These are phyloP conservation scores for Fragilariopsis cylindrus DNA, from an alignment of 108 stramenopile genomes.

Conservation along the genomic window DNA sequence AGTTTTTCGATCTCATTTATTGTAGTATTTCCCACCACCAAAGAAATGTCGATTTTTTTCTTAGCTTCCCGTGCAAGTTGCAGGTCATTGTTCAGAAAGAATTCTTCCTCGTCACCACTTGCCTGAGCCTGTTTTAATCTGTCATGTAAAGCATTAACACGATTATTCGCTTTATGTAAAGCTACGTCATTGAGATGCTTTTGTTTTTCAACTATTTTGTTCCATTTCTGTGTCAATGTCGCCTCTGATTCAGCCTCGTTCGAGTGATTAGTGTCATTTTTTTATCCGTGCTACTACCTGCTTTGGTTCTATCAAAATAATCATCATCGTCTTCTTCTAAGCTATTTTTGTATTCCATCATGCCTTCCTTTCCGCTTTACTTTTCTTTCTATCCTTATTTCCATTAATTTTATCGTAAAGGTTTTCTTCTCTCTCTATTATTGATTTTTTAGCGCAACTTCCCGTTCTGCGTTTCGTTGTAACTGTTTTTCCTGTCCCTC, in stretches of 20 bases:
- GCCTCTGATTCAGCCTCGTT: conserved; percentile 44
- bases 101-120: conserved; percentile 60
- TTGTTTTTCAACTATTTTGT: conserved; percentile 12
- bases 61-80: conserved; percentile 53
- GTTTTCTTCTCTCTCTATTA: conserved; percentile 44
- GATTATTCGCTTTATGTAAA: conserved; percentile 3
- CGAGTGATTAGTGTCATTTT: not conserved
- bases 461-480: conserved; percentile 47
- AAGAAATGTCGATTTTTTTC: conserved; percentile 25
- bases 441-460: conserved; percentile 40
- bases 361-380: not conserved
- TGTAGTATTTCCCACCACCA: conserved; percentile 1
- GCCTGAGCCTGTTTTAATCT: conserved; percentile 27
- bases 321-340: conserved; percentile 56
- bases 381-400: not conserved
- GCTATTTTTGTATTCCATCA: not conserved
- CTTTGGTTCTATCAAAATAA: conserved; percentile 58
- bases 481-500: conserved; percentile 72
- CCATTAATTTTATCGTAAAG: conserved; percentile 41
- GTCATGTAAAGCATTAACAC: conserved; percentile 20
- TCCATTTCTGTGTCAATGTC: conserved; percentile 42
- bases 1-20: conserved; percentile 51
- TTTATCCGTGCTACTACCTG: not conserved
- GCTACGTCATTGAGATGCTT: not conserved
- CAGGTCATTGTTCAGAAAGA: conserved; percentile 73